Evolutionary conservation across 2,329 filamentous ascomycete genomes (phyloP), one percentile per base, ranked within the genome.

Genomic region (Xylaria sp.): DNA sequence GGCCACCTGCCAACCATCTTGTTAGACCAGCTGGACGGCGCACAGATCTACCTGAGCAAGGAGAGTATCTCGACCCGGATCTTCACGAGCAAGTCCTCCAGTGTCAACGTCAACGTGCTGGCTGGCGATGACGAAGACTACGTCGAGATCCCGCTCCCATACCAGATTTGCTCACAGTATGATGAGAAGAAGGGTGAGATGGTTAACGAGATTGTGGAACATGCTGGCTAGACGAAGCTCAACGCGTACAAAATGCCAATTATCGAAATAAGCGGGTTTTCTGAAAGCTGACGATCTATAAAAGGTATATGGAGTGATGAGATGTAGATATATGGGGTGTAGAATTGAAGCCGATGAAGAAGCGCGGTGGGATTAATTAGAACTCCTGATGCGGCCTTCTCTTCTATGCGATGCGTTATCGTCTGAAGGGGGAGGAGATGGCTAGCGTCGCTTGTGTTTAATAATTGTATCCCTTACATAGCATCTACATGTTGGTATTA

Each of bases 201-300:
- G 71, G 87, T 95, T 33, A 97, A 90, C 77, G 95, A 98, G 86
- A 98, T 99, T 80, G 96, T 99, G 20, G 94, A 96, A 76, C 95
- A 98, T 82, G 89, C 92, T 71, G 94, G 95, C 65, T 97, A 85
- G 77, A 38, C 13, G 26, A 6, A 13, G 9, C 31, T 9, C 7
- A 13, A 4, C 17, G 15, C 20, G 1, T 6, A 26, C 17, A 11
- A 38, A 17, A 31, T 36, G 20, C 11, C 33, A 51, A 33, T 28
- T 57, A 0, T 9, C 13, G 4, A 23, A 60, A 59, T 5, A 17
- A 36, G 28, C 20, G 26, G 6, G 20, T 40, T 23, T 9, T n/a
- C 20, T 13, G 5, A 10, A 53, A 13, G 23, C 36, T 54, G 48
- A 23, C 28, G 20, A 33, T 7, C 6, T 6, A 23, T 23, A 33